phyloP scores from a whole-genome alignment of 257 asterid species.

The Leptodermis oblonga region DNA sequence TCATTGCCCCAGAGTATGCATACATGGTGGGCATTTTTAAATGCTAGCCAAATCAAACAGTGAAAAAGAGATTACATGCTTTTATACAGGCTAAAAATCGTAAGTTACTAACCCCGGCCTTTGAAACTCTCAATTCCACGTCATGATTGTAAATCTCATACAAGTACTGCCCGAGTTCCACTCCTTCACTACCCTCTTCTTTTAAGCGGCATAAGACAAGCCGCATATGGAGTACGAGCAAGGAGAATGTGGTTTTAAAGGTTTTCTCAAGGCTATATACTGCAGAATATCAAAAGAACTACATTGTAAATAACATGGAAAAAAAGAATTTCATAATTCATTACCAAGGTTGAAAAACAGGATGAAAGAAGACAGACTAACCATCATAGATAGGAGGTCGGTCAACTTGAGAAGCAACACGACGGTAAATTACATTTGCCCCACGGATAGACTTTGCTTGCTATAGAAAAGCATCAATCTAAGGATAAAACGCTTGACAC shows the following conservation, averaged over 20 bases:
- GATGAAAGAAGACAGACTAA: too few relatives aligned
- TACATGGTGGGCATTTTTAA: slow-evolving; percentile 13
- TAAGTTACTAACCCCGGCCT: slow-evolving; percentile 80
- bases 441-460: slow-evolving; percentile 82
- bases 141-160: slow-evolving; percentile 90
- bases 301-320: not conserved
- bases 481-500: slow-evolving; percentile 47
- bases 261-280: slow-evolving; percentile 95
- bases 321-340: not conserved
- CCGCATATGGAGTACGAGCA: slow-evolving; percentile 95
- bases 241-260: slow-evolving; percentile 77
- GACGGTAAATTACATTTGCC: slow-evolving; percentile 73
- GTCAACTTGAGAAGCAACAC: slow-evolving; percentile 71
- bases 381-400: slow-evolving; percentile 83
- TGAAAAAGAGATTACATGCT: slow-evolving; percentile 1
- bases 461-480: slow-evolving; percentile 76
- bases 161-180: slow-evolving; percentile 84
- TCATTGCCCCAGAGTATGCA: not conserved
- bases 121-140: slow-evolving; percentile 86
- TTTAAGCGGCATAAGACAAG: slow-evolving; percentile 80
- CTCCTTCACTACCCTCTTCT: slow-evolving; percentile 89
- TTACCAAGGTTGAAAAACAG: not conserved
- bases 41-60: slow-evolving; percentile 12
- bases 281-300: slow-evolving; percentile 44
- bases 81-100: not conserved